Evolutionary conservation across 768 basidiomycete species (phyloP).

Genomic region (Boletus reticuloceps): DNA sequence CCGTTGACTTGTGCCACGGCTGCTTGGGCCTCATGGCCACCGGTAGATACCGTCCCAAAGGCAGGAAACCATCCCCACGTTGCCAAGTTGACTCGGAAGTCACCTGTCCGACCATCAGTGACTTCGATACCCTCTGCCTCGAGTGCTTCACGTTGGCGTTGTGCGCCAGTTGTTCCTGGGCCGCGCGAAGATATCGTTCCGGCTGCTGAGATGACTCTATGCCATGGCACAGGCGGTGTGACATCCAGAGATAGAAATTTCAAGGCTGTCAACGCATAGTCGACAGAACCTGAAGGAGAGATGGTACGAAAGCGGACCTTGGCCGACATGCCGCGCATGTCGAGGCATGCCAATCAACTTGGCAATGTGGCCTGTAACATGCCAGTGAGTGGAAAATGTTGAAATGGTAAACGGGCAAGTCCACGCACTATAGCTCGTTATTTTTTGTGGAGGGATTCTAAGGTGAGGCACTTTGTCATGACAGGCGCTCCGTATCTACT

Average conservation of each 20-base stretch:
- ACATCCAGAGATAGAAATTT: constrained; percentile 64
- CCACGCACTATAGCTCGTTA: constrained; percentile 70
- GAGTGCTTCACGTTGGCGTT: constrained; percentile 70
- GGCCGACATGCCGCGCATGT: constrained; percentile 79
- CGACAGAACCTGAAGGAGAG: neutral
- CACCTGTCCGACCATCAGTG: constrained; percentile 49
- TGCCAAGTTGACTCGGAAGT: constrained; percentile 54
- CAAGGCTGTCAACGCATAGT: constrained; percentile 50
- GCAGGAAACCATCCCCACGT: constrained; percentile 70
- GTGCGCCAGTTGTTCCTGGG: constrained; percentile 78
- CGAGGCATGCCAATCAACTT: constrained; percentile 77
- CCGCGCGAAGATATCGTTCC: constrained; percentile 81
- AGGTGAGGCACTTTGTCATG: neutral
- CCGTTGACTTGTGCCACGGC: neutral
- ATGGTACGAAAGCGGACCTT: constrained; percentile 46
- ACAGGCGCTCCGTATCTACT: neutral
- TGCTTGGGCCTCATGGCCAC: neutral
- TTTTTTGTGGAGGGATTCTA: constrained; percentile 59
- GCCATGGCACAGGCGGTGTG: constrained; percentile 75
- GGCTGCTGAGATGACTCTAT: constrained; percentile 68
- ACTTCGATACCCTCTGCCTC: constrained; percentile 85
- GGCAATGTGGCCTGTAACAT: constrained; percentile 64
- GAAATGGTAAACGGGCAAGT: neutral
- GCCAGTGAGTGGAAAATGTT: neutral
- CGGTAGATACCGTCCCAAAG: constrained; percentile 22